These are phyloP conservation scores for Carallia brachiata DNA, from an alignment of 345 rosid species.

Conservation along the genomic window DNA sequence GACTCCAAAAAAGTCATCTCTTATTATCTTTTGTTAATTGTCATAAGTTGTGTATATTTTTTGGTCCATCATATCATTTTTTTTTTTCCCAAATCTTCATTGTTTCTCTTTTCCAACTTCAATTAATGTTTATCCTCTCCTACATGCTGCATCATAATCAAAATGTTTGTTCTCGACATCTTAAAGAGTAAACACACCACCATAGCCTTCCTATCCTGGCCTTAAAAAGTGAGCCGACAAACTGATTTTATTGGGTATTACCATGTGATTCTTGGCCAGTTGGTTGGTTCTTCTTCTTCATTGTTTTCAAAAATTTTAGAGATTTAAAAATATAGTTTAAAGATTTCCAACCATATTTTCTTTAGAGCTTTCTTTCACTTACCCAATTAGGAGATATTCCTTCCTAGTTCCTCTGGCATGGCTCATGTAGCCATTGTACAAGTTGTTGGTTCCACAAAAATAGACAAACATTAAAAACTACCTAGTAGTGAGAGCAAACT, in stretches of 20 bases:
- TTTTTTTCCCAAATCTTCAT: not conserved
- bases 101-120: constrained; percentile 7
- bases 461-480: constrained; percentile 2
- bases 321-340: not conserved
- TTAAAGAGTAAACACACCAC: constrained; percentile 26
- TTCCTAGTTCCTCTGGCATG: constrained; percentile 13
- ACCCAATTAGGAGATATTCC: constrained; percentile 46
- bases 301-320: not conserved
- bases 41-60: constrained; percentile 15
- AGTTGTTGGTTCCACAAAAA: constrained; percentile 28
- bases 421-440: constrained; percentile 34
- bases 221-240: constrained; percentile 57
- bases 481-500: no score
- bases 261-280: constrained; percentile 44
- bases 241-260: constrained; percentile 41
- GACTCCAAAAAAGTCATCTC: constrained; percentile 9
- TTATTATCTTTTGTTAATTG: constrained; percentile 2
- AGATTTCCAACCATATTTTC: constrained; percentile 20
- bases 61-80: constrained; percentile 35
- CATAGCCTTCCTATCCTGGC: constrained; percentile 30
- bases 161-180: constrained; percentile 31
- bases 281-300: constrained; percentile 20
- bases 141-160: constrained; percentile 40
- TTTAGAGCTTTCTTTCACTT: constrained; percentile 11
- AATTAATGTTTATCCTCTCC: constrained; percentile 36